Conservation (phyloP, 768 basidiomycete genomes). For the Rubroboletus pulcherrimus region DNA sequence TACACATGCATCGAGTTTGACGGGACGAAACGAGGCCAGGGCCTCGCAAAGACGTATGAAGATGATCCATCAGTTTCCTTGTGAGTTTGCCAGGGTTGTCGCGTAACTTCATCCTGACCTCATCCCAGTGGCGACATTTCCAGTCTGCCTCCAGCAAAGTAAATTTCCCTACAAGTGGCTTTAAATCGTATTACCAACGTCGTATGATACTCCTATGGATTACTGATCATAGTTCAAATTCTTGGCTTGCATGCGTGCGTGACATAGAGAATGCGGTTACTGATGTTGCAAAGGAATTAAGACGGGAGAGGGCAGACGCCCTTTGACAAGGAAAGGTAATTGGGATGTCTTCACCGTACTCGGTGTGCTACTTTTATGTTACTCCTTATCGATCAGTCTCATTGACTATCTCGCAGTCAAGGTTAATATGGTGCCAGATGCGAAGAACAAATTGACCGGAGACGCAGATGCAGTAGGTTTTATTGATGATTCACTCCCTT, state of each 20-base stretch:
- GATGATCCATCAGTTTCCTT: constrained; percentile 1
- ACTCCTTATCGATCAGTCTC: neutral
- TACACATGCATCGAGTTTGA: too few species aligned
- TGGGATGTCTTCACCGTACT: constrained; percentile 27
- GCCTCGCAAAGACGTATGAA: neutral
- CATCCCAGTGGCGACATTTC: constrained; percentile 5
- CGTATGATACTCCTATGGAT: neutral
- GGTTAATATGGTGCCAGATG: constrained; percentile 22
- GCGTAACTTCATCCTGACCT: neutral
- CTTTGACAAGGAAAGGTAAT: constrained; percentile 11
- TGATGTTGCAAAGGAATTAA: neutral
- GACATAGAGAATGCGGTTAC: neutral
- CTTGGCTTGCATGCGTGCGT: constrained; percentile 1
- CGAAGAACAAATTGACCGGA: constrained; percentile 13
- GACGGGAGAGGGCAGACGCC: constrained; percentile 4
- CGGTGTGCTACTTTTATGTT: constrained; percentile 25
- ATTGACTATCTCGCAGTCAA: constrained; percentile 8
- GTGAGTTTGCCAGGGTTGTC: too few species aligned
- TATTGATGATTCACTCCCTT: neutral
- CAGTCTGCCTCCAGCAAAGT: constrained; percentile 1
- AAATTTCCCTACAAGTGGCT: constrained; percentile 3
- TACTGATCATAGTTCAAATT: neutral
- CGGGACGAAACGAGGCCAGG: too few species aligned
- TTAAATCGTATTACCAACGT: constrained; percentile 4
- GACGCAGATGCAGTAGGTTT: constrained; percentile 18